Evolutionary conservation across 2,329 filamentous ascomycete genomes (phyloP), one percentile per base, ranked within the genome.

Genomic region (Keithomyces neogunnii): DNA sequence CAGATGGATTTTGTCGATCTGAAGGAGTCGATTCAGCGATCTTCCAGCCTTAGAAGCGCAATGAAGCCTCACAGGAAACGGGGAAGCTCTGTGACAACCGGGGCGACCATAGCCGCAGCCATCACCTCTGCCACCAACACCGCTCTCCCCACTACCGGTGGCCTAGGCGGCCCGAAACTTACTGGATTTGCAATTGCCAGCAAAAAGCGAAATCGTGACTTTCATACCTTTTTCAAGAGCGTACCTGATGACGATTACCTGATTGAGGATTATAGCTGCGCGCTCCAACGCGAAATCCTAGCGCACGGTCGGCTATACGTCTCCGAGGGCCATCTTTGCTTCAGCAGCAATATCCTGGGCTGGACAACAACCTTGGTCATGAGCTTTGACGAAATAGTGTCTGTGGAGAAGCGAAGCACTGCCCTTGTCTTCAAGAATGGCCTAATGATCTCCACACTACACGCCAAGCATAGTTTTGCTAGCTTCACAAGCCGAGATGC

Each of bases 311-410:
- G 93, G 40, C 78, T 99, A 11, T 99, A 99, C 63, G 89, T 99
- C 42, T 97, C 93, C 0, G 93, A 99, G 70, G 91, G 92, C 9
- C 92, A 99, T 65, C 82, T 99, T 45, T 99, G 93, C 73, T 99
- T 99, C 70, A 96, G 91, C 62, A 97, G 93, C 74, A 99, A 99
- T 65, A 99, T 99, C 58, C 81, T 99, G 45, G 93, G 93, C 50
- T 99, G 93, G 93, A 88, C 95, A 28, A 99, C 93, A 0, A 99
- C 93, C 1, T 75, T 99, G 42, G 92, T 99, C 49, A 96, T 99
- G 73, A 95, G 90, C 67, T 99, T 99, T 65, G 93, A 99, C 63
- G 93, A 99, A 68, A 89, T 99, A 52, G 89, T 97, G 26, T 90
- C 92, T 1, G 88, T 99, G 6, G 93, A 99, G 70, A 97, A 97